A percentile compares a stretch with the other conserved stretches of the same genome.
Conservation (phyloP, 2,329 filamentous ascomycete genomes). For the Camillea tinctor region DNA sequence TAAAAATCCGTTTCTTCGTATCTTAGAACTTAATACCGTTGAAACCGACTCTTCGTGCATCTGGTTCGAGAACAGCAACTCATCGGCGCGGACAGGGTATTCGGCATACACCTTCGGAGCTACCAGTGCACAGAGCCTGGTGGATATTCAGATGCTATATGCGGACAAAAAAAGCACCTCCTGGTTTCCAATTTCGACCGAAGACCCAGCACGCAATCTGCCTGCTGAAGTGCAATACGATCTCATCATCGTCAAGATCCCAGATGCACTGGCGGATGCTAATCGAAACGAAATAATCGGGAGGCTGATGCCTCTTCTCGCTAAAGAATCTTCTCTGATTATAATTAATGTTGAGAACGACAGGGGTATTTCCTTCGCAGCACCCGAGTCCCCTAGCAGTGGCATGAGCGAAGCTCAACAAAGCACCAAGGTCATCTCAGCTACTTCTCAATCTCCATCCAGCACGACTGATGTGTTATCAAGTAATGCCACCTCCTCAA, state of each 20-base stretch:
- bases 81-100: slow-evolving; percentile 4
- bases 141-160: slow-evolving; percentile 3
- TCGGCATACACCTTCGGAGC: slow-evolving; percentile 8
- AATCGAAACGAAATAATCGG: not conserved
- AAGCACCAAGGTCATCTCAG: too few relatives aligned
- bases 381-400: too few relatives aligned
- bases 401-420: too few relatives aligned
- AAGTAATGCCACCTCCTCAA: too few relatives aligned
- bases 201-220: not conserved
- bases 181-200: slow-evolving; percentile 2
- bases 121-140: slow-evolving; percentile 2
- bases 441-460: too few relatives aligned
- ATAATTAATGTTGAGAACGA: too few relatives aligned
- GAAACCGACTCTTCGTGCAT: slow-evolving; percentile 21
- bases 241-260: slow-evolving; percentile 8
- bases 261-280: not conserved
- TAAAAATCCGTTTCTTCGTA: slow-evolving; percentile 32
- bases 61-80: slow-evolving; percentile 22
- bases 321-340: not conserved
- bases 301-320: not conserved
- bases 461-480: too few relatives aligned
- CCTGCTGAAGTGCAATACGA: not conserved
- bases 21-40: slow-evolving; percentile 34
- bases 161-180: slow-evolving; percentile 1
- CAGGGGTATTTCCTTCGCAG: too few relatives aligned